A percentile compares a stretch with the other conserved stretches of the same genome.
These are phyloP conservation scores for Bipolaris victoriae DNA, from an alignment of 2,329 filamentous ascomycete genomes.

Conservation along the genomic window DNA sequence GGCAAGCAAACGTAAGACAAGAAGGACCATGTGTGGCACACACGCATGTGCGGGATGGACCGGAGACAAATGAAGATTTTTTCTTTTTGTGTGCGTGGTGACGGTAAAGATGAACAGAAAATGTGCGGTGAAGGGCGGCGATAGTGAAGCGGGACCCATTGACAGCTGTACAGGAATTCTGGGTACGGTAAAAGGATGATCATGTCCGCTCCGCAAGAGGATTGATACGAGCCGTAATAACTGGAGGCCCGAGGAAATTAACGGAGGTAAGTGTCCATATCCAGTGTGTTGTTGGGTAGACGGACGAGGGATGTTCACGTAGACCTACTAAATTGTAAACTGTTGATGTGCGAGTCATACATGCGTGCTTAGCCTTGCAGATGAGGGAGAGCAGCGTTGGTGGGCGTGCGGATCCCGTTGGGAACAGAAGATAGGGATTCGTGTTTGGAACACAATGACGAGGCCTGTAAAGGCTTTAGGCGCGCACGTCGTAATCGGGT, in stretches of 20 bases:
- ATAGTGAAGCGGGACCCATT: background rate
- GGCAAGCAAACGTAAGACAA: background rate
- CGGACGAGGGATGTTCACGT: background rate
- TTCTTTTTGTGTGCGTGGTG: background rate
- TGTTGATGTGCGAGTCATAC: background rate
- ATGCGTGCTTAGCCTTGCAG: slow-evolving; percentile 4
- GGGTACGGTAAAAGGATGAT: background rate
- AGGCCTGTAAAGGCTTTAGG: slow-evolving; percentile 15
- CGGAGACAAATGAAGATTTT: background rate
- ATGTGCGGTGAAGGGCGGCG: background rate
- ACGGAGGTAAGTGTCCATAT: background rate
- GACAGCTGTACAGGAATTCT: background rate
- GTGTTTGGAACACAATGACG: slow-evolving; percentile 13
- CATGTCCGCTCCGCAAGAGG: background rate
- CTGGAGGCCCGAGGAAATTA: background rate
- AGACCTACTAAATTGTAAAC: background rate
- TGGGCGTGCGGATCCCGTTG: slow-evolving; percentile 1
- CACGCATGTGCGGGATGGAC: background rate
- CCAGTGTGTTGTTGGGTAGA: background rate
- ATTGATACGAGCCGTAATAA: background rate
- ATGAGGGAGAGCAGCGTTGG: slow-evolving; percentile 4
- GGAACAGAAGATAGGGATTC: slow-evolving; percentile 2
- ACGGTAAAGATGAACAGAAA: background rate
- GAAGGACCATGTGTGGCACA: background rate
- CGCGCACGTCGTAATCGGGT: slow-evolving; percentile 13